These are phyloP conservation scores for Aphanomyces euteiches DNA, from an alignment of 352 stramenopile species.

Conservation along the genomic window DNA sequence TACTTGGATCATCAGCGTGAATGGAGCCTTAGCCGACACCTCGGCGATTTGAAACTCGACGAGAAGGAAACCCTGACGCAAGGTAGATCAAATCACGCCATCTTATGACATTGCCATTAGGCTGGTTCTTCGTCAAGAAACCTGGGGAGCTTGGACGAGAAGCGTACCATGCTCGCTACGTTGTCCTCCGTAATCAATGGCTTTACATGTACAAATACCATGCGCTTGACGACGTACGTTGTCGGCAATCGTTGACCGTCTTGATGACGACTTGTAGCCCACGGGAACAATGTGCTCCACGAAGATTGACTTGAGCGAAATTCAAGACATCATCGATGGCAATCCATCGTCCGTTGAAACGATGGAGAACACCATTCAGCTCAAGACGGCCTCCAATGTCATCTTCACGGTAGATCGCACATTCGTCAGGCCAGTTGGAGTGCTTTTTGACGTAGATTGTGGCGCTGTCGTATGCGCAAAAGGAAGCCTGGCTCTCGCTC, in stretches of 20 bases:
- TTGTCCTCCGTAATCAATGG: conserved; percentile 74
- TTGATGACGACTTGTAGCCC: conserved; percentile 31
- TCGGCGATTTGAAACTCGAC: conserved; percentile 22
- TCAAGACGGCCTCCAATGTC: conserved; percentile 65
- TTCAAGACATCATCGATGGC: conserved; percentile 79
- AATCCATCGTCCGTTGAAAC: conserved; percentile 78
- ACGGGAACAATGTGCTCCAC: conserved; percentile 57
- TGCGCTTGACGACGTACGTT: neutral
- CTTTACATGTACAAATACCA: conserved; percentile 86
- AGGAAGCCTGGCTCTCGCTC: conserved; percentile 80
- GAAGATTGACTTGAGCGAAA: conserved; percentile 61
- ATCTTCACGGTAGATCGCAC: conserved; percentile 63
- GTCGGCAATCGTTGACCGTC: neutral
- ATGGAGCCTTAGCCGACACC: conserved; percentile 13
- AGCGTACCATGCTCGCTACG: conserved; percentile 78
- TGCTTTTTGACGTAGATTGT: conserved; percentile 45
- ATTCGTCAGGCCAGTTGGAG: neutral
- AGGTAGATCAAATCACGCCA: neutral
- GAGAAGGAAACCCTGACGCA: conserved; percentile 9
- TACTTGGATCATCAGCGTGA: neutral
- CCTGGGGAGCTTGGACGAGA: conserved; percentile 56
- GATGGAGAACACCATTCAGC: conserved; percentile 80
- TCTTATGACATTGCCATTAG: conserved; percentile 25
- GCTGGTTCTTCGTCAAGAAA: conserved; percentile 85
- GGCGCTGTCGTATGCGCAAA: conserved; percentile 72